Percentiles rank a stretch among this genome's conserved stretches.
Conservation (phyloP, 352 stramenopile species). For the Phytopythium aichiense region DNA sequence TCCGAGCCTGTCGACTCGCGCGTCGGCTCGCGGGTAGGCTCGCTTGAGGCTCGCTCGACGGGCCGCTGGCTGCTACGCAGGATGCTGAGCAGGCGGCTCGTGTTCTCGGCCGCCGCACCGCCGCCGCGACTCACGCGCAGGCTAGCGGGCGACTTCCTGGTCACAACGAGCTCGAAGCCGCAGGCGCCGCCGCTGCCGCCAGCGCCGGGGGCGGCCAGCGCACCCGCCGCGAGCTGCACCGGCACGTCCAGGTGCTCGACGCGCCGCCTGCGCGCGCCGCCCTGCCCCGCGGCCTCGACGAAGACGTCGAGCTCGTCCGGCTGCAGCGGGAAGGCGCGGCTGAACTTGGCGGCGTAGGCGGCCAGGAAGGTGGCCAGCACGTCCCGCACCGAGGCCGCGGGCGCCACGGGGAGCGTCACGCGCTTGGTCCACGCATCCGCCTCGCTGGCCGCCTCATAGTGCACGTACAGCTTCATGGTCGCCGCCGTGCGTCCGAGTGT, state of each 20-base stretch:
- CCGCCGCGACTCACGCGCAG: not conserved
- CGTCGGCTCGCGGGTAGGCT: not conserved
- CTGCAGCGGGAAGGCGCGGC: conserved; percentile 14
- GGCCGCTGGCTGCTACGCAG: not conserved
- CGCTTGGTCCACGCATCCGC: conserved; percentile 48
- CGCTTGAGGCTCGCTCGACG: no score
- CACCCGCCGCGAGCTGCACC: conserved; percentile 8
- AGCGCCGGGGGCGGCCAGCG: not conserved
- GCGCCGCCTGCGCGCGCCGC: conserved; percentile 13
- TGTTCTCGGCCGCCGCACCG: conserved; percentile 5
- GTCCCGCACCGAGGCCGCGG: conserved; percentile 27
- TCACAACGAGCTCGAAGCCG: conserved; percentile 34
- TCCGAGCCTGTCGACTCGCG: not conserved
- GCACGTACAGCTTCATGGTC: conserved; percentile 58
- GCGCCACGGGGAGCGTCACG: conserved; percentile 27
- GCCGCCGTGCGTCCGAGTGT: not conserved
- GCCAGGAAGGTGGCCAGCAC: conserved; percentile 35
- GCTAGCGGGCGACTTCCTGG: conserved; percentile 14
- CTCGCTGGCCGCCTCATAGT: conserved; percentile 40
- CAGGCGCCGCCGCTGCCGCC: conserved; percentile 11
- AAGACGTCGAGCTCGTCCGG: conserved; percentile 33
- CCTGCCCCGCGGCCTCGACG: conserved; percentile 24
- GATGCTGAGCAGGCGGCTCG: conserved; percentile 7
- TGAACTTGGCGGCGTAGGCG: conserved; percentile 43
- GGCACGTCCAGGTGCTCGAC: conserved; percentile 19